Evolutionary conservation across 164 flowering plant genomes (phyloP), one percentile per base, ranked within the genome.

Genomic region (Saururus chinensis): DNA sequence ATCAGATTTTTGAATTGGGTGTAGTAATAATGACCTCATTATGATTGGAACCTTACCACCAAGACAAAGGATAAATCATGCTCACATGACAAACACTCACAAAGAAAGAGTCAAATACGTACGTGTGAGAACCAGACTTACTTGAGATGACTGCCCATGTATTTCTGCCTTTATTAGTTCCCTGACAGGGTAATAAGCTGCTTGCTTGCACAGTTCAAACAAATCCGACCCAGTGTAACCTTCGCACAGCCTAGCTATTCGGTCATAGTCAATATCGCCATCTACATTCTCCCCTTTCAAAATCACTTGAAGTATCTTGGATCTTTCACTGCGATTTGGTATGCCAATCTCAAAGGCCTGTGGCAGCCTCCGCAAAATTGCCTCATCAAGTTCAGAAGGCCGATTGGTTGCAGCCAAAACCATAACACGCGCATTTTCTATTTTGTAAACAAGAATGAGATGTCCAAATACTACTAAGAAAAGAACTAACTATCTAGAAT

Each of bases 331-430:
- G 41, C 71, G 71, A 51, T 86, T 83, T 40, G 99, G 99, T 12
- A 83, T 65, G 55, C 99, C 96, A 69, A 95, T 87, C 75, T 95
- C 97, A 77, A 95, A 95, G 7, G 96, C 82, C 69, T 91, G 96
- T 53, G 99, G 91, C 72, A 95, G 84, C 51, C 97, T 95, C 19
- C 99, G 76, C 16, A 95, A 86, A 71, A 95, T 95, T 71, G 99
- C 99, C 72, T 95, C 99, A 76, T 95, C 99, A 64, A 95, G 96
- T 68, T 95, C 97, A 57, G 91, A 84, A 60, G 99, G 99, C 35
- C 97, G 93, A 73, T 91, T 95, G 60, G 99, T 95, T 30, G 99
- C 99, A 71, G 97, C 96, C 67, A 95, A 93, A 56, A 95, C 99
- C 97, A 91, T 87, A 21, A 95, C 99, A 55, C 92, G 77, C 55